phyloP scores from a whole-genome alignment of 2,329 filamentous ascomycete species.

The Chaetomium sp. region DNA sequence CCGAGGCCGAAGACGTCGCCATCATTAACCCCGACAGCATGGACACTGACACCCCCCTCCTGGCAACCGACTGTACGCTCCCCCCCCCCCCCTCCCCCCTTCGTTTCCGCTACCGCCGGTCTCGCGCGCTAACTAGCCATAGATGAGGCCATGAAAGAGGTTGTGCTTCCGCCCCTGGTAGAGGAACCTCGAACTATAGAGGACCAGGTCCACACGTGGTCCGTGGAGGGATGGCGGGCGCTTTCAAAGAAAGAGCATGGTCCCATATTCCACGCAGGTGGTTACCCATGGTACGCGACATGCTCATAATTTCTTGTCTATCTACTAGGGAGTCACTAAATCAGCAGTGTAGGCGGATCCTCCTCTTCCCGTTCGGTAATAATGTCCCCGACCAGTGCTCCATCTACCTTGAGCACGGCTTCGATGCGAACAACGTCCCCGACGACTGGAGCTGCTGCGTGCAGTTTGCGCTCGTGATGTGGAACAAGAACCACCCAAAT shows the following conservation, averaged over 20 bases:
- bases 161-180: slow-evolving; percentile 69
- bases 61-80: slow-evolving; percentile 55
- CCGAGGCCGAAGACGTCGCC: slow-evolving; percentile 55
- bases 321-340: slow-evolving; percentile 15
- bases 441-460: slow-evolving; percentile 97
- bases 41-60: slow-evolving; percentile 45
- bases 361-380: slow-evolving; percentile 95
- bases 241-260: slow-evolving; percentile 82
- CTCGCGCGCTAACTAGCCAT: slow-evolving; percentile 31
- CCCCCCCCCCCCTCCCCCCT: slow-evolving; percentile 10
- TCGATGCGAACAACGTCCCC: slow-evolving; percentile 71
- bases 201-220: slow-evolving; percentile 80
- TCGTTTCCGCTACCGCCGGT: slow-evolving; percentile 12
- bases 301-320: neutral
- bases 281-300: slow-evolving; percentile 74
- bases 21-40: slow-evolving; percentile 55
- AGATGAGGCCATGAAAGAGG: slow-evolving; percentile 85
- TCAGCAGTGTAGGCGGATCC: slow-evolving; percentile 67
- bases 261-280: slow-evolving; percentile 82
- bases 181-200: slow-evolving; percentile 80
- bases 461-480: slow-evolving; percentile 91
- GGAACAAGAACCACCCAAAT: slow-evolving; percentile 90
- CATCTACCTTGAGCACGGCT: slow-evolving; percentile 95
- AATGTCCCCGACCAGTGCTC: slow-evolving; percentile 84
- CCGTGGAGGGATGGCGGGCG: slow-evolving; percentile 78